A percentile compares a stretch with the other conserved stretches of the same genome.
Conservation (phyloP, 2,329 filamentous ascomycete species). For the Pseudofabraea citricarpa region DNA sequence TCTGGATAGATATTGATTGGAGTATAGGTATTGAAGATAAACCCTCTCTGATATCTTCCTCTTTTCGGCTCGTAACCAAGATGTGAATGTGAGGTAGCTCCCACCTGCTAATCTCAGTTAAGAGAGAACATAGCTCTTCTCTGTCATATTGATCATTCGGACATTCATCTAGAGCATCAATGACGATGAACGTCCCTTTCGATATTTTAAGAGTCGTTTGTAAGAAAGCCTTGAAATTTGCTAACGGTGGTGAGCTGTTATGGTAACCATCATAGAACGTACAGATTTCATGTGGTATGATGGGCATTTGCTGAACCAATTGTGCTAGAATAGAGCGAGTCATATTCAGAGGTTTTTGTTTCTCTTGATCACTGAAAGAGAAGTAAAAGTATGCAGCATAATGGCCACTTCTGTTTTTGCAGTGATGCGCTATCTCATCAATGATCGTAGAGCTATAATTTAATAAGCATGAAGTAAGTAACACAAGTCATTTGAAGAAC, state of each 20-base stretch:
- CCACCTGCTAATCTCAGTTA: not conserved
- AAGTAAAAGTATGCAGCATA: not conserved
- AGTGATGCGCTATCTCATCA: not conserved
- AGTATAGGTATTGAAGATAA: not conserved
- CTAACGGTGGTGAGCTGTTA: too few species aligned
- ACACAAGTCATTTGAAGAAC: too few species aligned
- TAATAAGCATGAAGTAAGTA: too few species aligned
- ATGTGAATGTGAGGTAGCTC: not conserved
- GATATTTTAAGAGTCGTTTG: too few species aligned
- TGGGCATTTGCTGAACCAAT: not conserved
- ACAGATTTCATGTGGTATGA: too few species aligned
- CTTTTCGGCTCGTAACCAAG: not conserved
- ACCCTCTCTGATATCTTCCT: not conserved
- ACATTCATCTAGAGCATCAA: not conserved
- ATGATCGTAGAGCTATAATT: not conserved
- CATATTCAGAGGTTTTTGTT: not conserved
- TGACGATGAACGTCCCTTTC: not conserved
- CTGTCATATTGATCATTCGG: too few species aligned
- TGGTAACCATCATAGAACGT: too few species aligned
- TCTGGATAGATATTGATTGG: not conserved
- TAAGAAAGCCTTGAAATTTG: too few species aligned
- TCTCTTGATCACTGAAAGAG: not conserved
- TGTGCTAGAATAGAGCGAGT: not conserved
- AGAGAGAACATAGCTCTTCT: not conserved
- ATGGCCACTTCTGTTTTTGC: not conserved